Evolutionary conservation across 345 rosid genomes (phyloP).

Genomic region (Citrus medica): DNA sequence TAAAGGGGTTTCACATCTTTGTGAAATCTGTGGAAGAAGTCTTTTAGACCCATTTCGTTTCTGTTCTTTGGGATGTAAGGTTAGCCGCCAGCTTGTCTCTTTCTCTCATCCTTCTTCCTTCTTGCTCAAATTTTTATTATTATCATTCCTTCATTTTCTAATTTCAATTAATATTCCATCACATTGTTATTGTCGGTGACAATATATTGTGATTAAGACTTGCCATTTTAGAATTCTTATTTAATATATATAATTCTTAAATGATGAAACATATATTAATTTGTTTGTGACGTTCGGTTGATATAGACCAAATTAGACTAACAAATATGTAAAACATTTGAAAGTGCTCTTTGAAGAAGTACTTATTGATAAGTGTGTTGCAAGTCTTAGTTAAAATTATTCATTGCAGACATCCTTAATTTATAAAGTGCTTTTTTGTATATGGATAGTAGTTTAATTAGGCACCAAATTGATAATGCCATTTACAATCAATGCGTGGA

Average conservation of each 20-base stretch:
- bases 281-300: not conserved
- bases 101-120: not conserved
- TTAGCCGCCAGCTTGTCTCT: not conserved
- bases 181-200: not conserved
- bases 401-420: not conserved
- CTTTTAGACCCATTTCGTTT: slow-evolving; percentile 32
- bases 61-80: slow-evolving; percentile 47
- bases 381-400: not conserved
- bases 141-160: not conserved
- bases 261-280: not conserved
- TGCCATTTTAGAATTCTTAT: not conserved
- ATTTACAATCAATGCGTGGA: no score
- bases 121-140: not conserved
- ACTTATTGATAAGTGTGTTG: not conserved
- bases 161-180: not conserved
- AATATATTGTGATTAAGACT: not conserved
- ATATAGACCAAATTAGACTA: not conserved
- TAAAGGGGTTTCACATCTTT: slow-evolving; percentile 28
- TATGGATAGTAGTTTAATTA: no score
- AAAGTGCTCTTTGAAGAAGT: not conserved
- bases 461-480: not conserved
- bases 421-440: not conserved
- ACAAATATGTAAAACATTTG: not conserved
- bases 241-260: not conserved
- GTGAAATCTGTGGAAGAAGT: slow-evolving; percentile 29